Base-by-base conservation (phyloP, 2,329 filamentous ascomycete genomes). In the Chrysoporthe puriensis region DNA sequence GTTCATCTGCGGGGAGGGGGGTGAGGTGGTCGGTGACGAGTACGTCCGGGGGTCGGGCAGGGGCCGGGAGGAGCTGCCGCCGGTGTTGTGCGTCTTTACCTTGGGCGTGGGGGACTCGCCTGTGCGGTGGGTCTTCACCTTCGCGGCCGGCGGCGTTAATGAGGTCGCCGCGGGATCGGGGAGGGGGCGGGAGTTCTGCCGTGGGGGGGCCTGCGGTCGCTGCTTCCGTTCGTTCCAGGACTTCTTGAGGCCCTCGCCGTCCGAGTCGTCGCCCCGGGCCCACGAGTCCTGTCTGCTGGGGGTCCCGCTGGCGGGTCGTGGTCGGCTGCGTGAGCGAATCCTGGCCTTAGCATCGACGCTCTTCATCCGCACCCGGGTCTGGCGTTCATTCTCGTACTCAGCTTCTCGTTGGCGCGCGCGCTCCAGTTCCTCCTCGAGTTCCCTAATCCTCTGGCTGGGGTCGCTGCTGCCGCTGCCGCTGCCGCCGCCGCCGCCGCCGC, bases 341-440 rank as follows among this genome's bases (percentile, higher is more conserved):
- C 77, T 72, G 46, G 74, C 73, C 72, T 79, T 79, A 59, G 82
- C 73, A 63, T 69, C 68, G 50, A 46, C 50, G 62, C 52, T 66
- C 59, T 66, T 68, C 58, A 70, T 52, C 82, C 73, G 75, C 76
- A 84, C 68, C 76, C 86, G 81, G 79, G 81, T 80, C 76, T 87
- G 77, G 68, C 88, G 79, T 74, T 86, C 82, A 70, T 83, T 79
- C 80, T 91, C 81, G 77, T 90, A 85, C 80, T 91, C 83, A 77
- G 86, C 79, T 76, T 91, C 83, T 78, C 91, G 77, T 80, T 90
- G 76, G 73, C 90, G 82, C 71, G 88, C 83, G 75, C 86, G 72
- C 81, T 91, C 84, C 26, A 88, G 77, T 83, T 92, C 82, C 80
- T 87, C 84, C 79, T 98, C 95, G 5, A 98, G 84, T 76, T 97